Conservation (phyloP, 106 monocot species). For the Dendrobium chrysotoxum region DNA sequence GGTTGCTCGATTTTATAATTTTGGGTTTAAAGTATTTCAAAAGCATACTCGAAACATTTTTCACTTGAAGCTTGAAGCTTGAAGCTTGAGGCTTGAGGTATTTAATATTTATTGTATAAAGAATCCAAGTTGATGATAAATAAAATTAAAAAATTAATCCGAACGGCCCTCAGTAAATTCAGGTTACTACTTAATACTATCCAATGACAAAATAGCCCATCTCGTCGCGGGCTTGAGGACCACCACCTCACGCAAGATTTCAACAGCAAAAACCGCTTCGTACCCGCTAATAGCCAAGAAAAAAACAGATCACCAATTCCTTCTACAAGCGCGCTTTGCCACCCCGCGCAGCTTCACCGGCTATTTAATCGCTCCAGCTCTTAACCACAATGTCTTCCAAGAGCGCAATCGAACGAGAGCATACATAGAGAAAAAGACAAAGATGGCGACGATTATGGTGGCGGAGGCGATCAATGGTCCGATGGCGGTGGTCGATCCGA, state of each 20-base stretch:
- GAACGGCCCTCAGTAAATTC: too few relatives aligned
- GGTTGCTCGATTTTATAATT: too few relatives aligned
- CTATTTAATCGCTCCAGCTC: neutral
- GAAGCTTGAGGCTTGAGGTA: too few relatives aligned
- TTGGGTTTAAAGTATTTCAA: too few relatives aligned
- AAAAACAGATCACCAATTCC: neutral
- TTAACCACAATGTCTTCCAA: neutral
- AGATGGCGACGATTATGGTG: constrained; percentile 7
- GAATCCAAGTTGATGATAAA: too few relatives aligned
- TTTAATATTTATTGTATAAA: too few relatives aligned
- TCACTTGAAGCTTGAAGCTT: too few relatives aligned
- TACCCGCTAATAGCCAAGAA: neutral
- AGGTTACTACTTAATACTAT: too few relatives aligned
- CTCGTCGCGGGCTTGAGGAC: too few relatives aligned
- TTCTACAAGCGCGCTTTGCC: neutral
- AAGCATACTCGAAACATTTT: too few relatives aligned
- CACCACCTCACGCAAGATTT: neutral
- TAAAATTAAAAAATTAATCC: too few relatives aligned
- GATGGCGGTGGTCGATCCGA: neutral
- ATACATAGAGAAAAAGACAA: constrained; percentile 1
- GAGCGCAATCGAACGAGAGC: neutral
- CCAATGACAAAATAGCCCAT: too few relatives aligned
- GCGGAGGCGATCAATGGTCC: constrained; percentile 6
- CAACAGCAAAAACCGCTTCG: neutral
- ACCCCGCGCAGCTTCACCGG: neutral